These are phyloP conservation scores for Podospora tetraspora DNA, from an alignment of 495 filamentous ascomycete species.

Conservation along the genomic window DNA sequence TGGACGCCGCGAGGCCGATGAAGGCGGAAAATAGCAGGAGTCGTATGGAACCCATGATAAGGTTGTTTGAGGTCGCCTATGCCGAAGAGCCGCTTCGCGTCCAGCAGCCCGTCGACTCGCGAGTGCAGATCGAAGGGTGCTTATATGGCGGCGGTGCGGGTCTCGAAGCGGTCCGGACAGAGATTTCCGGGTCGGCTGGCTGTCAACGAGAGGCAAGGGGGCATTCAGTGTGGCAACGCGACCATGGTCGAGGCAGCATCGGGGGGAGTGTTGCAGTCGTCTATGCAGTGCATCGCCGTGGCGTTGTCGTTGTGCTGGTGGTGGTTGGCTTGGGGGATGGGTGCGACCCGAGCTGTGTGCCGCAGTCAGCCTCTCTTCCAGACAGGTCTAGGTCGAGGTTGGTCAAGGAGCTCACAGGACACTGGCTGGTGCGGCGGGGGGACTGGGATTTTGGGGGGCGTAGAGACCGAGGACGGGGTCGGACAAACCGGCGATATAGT, in stretches of 20 bases:
- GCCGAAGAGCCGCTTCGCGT: conserved; percentile 19
- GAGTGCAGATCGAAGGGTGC: conserved; percentile 7
- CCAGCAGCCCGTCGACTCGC: conserved; percentile 15
- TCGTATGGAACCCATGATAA: conserved; percentile 17
- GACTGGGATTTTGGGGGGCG: conserved; percentile 23
- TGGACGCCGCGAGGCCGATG: conserved; percentile 12
- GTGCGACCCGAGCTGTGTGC: conserved; percentile 9
- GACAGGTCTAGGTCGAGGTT: not conserved
- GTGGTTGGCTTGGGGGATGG: not conserved
- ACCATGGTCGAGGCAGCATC: conserved; percentile 11
- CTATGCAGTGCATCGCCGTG: conserved; percentile 24
- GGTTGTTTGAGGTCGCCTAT: conserved; percentile 17
- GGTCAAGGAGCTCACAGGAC: not conserved
- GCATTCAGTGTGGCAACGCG: conserved; percentile 11
- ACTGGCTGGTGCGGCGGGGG: not conserved
- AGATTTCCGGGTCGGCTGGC: conserved; percentile 17
- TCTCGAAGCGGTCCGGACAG: conserved; percentile 15
- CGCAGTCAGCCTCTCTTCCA: conserved; percentile 2
- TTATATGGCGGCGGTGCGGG: conserved; percentile 17
- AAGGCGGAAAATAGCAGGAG: conserved; percentile 17
- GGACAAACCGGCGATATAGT: conserved; percentile 26
- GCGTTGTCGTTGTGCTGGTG: conserved; percentile 14
- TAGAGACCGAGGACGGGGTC: conserved; percentile 12
- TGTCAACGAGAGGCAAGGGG: conserved; percentile 3
- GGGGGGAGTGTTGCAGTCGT: conserved; percentile 26